phyloP scores from a whole-genome alignment of 768 basidiomycete species.

The Daedalea quercina region DNA sequence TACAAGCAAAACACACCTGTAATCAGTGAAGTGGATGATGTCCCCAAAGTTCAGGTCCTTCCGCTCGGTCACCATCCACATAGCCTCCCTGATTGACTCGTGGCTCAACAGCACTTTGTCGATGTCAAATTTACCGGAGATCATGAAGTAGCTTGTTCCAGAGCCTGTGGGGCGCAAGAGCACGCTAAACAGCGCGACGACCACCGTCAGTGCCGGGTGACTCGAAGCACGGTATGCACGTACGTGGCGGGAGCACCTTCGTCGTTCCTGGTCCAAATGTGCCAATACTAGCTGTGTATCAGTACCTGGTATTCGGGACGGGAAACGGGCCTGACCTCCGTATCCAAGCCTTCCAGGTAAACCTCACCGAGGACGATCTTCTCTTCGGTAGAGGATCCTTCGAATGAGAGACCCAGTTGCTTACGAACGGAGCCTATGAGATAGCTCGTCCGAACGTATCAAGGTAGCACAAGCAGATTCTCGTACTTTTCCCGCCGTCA shows the following conservation, averaged over 20 bases:
- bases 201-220: not conserved
- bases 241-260: not conserved
- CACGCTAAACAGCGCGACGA: too few species aligned
- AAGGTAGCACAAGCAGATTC: not conserved
- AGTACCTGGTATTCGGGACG: not conserved
- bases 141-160: not conserved
- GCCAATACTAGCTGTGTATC: slow-evolving; percentile 8
- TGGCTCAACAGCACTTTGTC: not conserved
- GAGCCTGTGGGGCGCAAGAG: not conserved
- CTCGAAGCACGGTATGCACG: not conserved
- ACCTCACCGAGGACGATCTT: slow-evolving; percentile 30
- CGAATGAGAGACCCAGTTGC: not conserved
- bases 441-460: too few species aligned
- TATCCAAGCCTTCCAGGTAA: slow-evolving; percentile 25
- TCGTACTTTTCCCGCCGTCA: slow-evolving; percentile 34
- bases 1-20: not conserved
- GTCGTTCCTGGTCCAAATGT: not conserved
- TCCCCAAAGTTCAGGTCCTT: not conserved
- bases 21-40: not conserved
- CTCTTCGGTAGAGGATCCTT: slow-evolving; percentile 27
- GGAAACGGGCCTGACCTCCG: slow-evolving; percentile 18
- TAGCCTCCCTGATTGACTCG: not conserved
- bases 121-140: not conserved
- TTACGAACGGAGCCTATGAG: slow-evolving; percentile 2
- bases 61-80: not conserved